Conservation (phyloP, 1,284 basidiomycete genomes). For the Ceratobasidium sp. region DNA sequence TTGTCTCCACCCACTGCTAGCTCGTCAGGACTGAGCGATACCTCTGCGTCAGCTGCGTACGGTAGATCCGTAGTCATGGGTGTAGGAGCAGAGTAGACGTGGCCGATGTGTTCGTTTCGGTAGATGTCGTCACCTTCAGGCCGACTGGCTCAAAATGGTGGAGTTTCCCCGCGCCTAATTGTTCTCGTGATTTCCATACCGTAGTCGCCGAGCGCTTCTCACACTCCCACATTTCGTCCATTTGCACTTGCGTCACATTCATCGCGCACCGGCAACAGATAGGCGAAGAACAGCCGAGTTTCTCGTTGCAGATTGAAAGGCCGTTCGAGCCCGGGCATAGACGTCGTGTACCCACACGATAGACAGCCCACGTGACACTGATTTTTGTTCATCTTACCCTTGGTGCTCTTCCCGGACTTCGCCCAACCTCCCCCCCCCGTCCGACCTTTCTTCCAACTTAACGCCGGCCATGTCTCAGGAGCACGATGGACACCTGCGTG, state of each 20-base stretch:
- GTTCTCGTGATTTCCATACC: constrained; percentile 18
- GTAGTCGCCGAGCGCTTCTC: constrained; percentile 21
- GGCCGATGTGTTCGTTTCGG: constrained; percentile 12
- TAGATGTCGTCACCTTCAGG: constrained; percentile 42
- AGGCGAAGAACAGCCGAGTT: constrained; percentile 4
- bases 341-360: constrained; percentile 8
- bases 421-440: not conserved
- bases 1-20: constrained; percentile 55
- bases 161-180: constrained; percentile 17
- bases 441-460: not conserved
- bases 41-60: constrained; percentile 93
- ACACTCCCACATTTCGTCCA: not conserved
- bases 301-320: not conserved
- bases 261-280: not conserved
- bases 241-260: not conserved
- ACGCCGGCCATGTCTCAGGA: constrained; percentile 22
- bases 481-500: constrained; percentile 61
- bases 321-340: constrained; percentile 23
- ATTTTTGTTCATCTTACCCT: constrained; percentile 37
- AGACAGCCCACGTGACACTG: constrained; percentile 34
- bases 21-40: constrained; percentile 87
- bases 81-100: not conserved
- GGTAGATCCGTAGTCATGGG: constrained; percentile 79
- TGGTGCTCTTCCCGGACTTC: constrained; percentile 25
- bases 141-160: constrained; percentile 20